Percentiles rank a stretch among this genome's conserved stretches.
phyloP scores from a whole-genome alignment of 2,329 filamentous ascomycete genomes.

The Coniochaeta prunicola region DNA sequence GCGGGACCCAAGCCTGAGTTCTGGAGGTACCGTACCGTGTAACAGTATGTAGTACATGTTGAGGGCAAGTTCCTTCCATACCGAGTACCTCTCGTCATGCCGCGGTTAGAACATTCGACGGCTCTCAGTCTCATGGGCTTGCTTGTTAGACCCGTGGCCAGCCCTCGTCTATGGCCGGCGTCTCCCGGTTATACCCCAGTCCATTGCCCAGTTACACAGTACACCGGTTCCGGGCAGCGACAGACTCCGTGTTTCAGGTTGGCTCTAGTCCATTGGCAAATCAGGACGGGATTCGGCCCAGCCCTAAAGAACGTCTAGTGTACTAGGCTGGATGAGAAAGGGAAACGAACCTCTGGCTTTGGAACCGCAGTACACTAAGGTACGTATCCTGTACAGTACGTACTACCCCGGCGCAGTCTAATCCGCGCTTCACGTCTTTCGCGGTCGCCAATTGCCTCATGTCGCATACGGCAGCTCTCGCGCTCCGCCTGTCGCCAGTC shows the following conservation, averaged over 20 bases:
- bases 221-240: conserved; percentile 1
- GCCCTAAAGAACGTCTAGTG: conserved; percentile 9
- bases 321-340: not conserved
- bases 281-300: conserved; percentile 11
- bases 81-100: no score
- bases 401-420: not conserved
- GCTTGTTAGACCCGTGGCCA: not conserved
- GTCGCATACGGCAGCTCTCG: not conserved
- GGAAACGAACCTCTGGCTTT: no score
- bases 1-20: no score
- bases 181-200: not conserved
- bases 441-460: not conserved
- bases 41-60: no score
- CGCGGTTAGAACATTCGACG: no score
- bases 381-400: no score
- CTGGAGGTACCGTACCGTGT: no score
- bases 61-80: no score
- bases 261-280: conserved; percentile 15
- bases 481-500: not conserved
- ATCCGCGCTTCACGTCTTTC: conserved; percentile 2
- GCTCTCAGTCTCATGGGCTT: no score
- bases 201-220: conserved; percentile 1
- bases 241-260: conserved; percentile 22
- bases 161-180: not conserved
- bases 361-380: no score